Percentiles rank a stretch among this genome's conserved stretches.
phyloP scores from a whole-genome alignment of 345 rosid species.

The Salix arbutifolia region DNA sequence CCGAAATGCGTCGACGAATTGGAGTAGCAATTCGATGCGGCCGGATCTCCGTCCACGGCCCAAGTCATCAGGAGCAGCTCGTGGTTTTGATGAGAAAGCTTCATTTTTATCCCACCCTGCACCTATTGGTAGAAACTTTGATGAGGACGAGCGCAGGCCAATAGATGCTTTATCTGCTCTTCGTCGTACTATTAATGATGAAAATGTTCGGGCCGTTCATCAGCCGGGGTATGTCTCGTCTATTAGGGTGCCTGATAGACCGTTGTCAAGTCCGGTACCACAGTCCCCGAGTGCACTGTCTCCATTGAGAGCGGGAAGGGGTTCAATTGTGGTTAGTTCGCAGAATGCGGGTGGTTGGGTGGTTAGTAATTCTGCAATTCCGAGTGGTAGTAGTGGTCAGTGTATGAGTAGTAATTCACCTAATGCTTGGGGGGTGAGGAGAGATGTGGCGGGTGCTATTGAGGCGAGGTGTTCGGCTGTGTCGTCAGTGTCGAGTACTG shows the following conservation, averaged over 20 bases:
- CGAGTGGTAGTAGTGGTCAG: no score
- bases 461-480: conserved; percentile 1
- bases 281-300: background rate
- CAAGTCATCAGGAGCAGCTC: conserved; percentile 19
- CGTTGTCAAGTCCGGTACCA: conserved; percentile 6
- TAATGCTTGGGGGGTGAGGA: conserved; percentile 22
- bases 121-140: conserved; percentile 25
- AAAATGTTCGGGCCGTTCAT: background rate
- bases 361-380: background rate
- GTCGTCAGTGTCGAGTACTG: background rate
- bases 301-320: no score
- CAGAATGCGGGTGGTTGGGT: no score
- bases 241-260: conserved; percentile 14
- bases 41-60: conserved; percentile 26
- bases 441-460: background rate
- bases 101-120: conserved; percentile 15
- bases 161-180: conserved; percentile 5
- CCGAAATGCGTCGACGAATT: no score
- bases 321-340: no score
- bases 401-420: conserved; percentile 11
- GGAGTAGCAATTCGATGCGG: no score
- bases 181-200: conserved; percentile 7
- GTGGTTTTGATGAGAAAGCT: conserved; percentile 19
- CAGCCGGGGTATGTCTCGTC: conserved; percentile 8
- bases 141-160: conserved; percentile 28